Percentiles rank a stretch among this genome's conserved stretches.
Conservation (phyloP, 768 basidiomycete species). For the Chlorophyllum brunneum region DNA sequence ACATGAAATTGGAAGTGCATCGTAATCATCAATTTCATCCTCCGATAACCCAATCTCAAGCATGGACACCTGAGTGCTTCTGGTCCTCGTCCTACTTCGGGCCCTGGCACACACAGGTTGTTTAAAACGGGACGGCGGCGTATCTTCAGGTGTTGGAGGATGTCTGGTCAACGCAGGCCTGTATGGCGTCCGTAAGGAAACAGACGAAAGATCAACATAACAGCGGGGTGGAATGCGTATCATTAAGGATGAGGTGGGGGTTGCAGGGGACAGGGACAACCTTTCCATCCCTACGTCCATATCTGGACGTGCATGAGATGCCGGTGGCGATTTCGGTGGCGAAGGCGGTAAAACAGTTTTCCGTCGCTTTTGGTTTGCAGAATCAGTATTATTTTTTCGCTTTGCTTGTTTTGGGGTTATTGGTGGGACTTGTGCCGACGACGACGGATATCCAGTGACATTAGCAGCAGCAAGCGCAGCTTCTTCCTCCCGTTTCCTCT, state of each 20-base stretch:
- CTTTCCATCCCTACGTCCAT: background rate
- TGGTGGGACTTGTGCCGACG: background rate
- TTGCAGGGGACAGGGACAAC: too few species aligned
- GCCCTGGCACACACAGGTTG: background rate
- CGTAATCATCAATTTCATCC: constrained; percentile 3
- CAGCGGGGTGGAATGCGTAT: constrained; percentile 12
- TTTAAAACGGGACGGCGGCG: constrained; percentile 11
- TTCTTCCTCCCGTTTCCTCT: constrained; percentile 53
- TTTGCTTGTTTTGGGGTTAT: constrained; percentile 8
- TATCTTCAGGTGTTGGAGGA: constrained; percentile 11
- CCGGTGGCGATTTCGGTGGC: constrained; percentile 10
- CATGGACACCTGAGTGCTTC: background rate
- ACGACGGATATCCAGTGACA: constrained; percentile 11
- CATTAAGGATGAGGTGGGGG: background rate
- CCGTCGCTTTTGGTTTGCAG: constrained; percentile 5
- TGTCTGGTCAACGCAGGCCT: background rate
- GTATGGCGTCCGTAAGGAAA: background rate
- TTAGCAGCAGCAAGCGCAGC: constrained; percentile 17
- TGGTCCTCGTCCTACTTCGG: background rate
- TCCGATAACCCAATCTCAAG: constrained; percentile 8
- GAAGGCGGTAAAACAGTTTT: constrained; percentile 7
- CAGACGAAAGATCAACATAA: background rate
- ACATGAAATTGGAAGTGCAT: constrained; percentile 6
- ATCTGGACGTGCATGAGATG: background rate
- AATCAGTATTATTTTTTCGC: background rate